phyloP scores from a whole-genome alignment of 805 yeast species.

The Spathaspora arborariae region DNA sequence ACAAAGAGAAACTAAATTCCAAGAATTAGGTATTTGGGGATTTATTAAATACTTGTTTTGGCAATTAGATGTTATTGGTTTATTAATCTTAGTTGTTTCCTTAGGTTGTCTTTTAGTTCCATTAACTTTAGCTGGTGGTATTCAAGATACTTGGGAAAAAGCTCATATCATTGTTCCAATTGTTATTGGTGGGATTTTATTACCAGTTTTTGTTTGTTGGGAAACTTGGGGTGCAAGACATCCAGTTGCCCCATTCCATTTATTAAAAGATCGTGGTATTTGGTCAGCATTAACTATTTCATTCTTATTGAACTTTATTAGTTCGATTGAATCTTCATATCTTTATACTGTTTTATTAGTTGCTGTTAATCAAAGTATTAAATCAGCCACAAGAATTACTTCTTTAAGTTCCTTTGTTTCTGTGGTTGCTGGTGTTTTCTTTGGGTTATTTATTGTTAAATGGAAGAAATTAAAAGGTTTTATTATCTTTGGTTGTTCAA shows the following conservation, averaged over 20 bases:
- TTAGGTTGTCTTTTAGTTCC: constrained; percentile 70
- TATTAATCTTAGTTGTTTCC: constrained; percentile 49
- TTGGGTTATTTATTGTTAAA: constrained; percentile 51
- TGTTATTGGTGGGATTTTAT: constrained; percentile 58
- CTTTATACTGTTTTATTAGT: constrained; percentile 64
- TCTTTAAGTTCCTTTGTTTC: constrained; percentile 64
- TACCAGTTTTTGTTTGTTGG: constrained; percentile 60
- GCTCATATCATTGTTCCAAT: constrained; percentile 66
- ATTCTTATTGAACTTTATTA: constrained; percentile 55
- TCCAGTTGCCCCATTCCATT: constrained; percentile 60
- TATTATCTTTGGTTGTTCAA: constrained; percentile 52
- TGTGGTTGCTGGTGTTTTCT: constrained; percentile 53
- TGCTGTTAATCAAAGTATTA: constrained; percentile 53
- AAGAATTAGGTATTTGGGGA: constrained; percentile 28
- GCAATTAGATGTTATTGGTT: constrained; percentile 65
- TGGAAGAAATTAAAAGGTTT: constrained; percentile 55
- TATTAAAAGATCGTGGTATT: constrained; percentile 66
- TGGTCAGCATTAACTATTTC: constrained; percentile 67
- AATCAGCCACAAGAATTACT: constrained; percentile 65
- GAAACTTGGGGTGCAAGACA: constrained; percentile 51
- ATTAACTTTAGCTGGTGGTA: constrained; percentile 72
- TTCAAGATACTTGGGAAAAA: constrained; percentile 48
- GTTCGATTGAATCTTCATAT: constrained; percentile 68
- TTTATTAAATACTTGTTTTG: constrained; percentile 47
- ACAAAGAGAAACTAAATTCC: constrained; percentile 34